A percentile compares a stretch with the other conserved stretches of the same genome.
Evolutionary conservation across 1,284 basidiomycete genomes (phyloP).

Genomic region (Wallemia hederae): DNA sequence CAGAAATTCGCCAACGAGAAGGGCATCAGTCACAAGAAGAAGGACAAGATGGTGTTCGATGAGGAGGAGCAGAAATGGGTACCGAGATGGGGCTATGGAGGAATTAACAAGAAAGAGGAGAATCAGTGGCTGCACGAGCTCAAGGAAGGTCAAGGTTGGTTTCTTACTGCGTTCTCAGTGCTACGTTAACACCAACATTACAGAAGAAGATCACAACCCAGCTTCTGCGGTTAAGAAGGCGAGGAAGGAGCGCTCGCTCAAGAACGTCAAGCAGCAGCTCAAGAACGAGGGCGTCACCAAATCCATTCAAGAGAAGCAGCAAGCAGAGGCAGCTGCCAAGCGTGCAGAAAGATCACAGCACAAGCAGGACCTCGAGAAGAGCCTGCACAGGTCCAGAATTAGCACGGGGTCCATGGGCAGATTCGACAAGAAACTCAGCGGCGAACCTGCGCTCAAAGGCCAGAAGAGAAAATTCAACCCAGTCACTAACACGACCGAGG

Average conservation of each 20-base stretch:
- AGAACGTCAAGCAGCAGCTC: slow-evolving; percentile 56
- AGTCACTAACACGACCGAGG: neutral
- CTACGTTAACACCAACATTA: slow-evolving; percentile 3
- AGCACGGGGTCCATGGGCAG: slow-evolving; percentile 78
- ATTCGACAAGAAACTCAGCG: slow-evolving; percentile 65
- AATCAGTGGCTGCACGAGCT: slow-evolving; percentile 82
- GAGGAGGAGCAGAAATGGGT: slow-evolving; percentile 86
- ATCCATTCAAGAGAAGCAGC: slow-evolving; percentile 5
- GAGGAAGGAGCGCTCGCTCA: slow-evolving; percentile 47
- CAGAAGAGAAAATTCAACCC: slow-evolving; percentile 44
- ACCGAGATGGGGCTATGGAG: slow-evolving; percentile 64
- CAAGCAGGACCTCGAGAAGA: slow-evolving; percentile 44
- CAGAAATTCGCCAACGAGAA: slow-evolving; percentile 79
- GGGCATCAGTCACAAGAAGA: slow-evolving; percentile 57
- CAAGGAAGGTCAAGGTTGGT: slow-evolving; percentile 25
- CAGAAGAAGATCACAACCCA: slow-evolving; percentile 50
- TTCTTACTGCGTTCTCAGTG: slow-evolving; percentile 1
- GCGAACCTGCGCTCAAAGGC: slow-evolving; percentile 63
- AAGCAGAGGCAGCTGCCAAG: slow-evolving; percentile 4
- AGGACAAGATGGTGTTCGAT: slow-evolving; percentile 69
- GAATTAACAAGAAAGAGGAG: slow-evolving; percentile 69
- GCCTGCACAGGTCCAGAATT: slow-evolving; percentile 42
- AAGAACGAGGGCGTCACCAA: slow-evolving; percentile 42
- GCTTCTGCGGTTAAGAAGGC: slow-evolving; percentile 39
- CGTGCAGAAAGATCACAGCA: slow-evolving; percentile 22